phyloP scores from a whole-genome alignment of 805 yeast species.

The Metschnikowia cubensis region DNA sequence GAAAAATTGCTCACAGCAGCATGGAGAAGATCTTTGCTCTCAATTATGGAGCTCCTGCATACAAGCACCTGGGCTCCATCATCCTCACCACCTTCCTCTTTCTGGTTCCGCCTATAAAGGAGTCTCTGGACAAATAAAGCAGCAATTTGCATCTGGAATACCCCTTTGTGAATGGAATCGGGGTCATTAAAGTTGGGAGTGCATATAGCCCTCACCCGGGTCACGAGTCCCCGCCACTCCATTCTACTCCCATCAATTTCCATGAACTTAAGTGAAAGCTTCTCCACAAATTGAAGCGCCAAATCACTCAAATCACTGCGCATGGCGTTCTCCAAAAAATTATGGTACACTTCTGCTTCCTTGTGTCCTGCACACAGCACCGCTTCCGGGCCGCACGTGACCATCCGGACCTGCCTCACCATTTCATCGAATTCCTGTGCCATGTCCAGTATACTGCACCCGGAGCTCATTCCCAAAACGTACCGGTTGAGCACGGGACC shows the following conservation, averaged over 20 bases:
- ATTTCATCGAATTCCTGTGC: neutral
- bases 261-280: slow-evolving; percentile 5
- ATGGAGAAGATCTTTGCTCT: slow-evolving; percentile 18
- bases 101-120: neutral
- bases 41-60: slow-evolving; percentile 11
- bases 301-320: neutral
- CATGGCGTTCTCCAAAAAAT: slow-evolving; percentile 11
- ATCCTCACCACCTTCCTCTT: too few relatives aligned
- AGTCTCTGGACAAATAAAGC: neutral
- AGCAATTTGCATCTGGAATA: slow-evolving; percentile 18
- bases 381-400: slow-evolving; percentile 9
- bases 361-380: slow-evolving; percentile 5
- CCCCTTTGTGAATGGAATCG: slow-evolving; percentile 14
- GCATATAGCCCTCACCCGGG: slow-evolving; percentile 1
- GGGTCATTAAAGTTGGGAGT: slow-evolving; percentile 2
- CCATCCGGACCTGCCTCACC: slow-evolving; percentile 5
- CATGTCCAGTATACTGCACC: neutral
- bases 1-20: slow-evolving; percentile 19
- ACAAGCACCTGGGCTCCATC: slow-evolving; percentile 1
- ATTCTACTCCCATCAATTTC: neutral
- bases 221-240: neutral
- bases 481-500: slow-evolving; percentile 16
- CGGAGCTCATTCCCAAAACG: neutral
- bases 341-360: slow-evolving; percentile 22
- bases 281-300: neutral